Evolutionary conservation across 2,329 filamentous ascomycete species (phyloP).

Genomic region (Didymellaceae sp.): DNA sequence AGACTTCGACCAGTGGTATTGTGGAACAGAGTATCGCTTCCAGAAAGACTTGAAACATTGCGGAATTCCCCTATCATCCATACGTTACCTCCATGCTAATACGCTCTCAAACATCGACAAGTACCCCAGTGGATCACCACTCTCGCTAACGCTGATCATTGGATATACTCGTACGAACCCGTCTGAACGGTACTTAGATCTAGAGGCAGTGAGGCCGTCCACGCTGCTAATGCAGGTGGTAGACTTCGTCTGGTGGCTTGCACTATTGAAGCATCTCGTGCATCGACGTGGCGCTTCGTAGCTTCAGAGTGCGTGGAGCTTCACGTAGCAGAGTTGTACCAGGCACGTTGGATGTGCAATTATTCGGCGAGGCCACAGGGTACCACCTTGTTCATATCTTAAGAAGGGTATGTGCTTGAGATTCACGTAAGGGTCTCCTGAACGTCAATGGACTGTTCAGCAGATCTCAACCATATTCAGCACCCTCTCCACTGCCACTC

Average conservation of each 20-base stretch:
- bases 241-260: conserved; percentile 10
- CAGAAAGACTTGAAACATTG: conserved; percentile 11
- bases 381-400: neutral
- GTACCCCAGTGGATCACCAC: conserved; percentile 6
- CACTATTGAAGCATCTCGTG: neutral
- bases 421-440: conserved; percentile 5
- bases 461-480: conserved; percentile 1
- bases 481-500: neutral
- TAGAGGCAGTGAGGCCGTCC: conserved; percentile 3
- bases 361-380: no score
- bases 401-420: neutral
- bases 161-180: neutral
- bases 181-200: neutral
- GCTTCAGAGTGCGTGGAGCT: neutral
- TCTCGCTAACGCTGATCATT: conserved; percentile 9
- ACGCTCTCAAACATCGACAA: conserved; percentile 4
- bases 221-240: neutral
- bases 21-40: neutral
- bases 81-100: neutral
- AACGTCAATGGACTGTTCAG: conserved; percentile 3
- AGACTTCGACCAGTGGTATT: neutral
- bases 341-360: neutral
- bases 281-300: neutral
- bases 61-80: neutral
- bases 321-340: conserved; percentile 11